A percentile compares a stretch with the other conserved stretches of the same genome.
Conservation (phyloP, 1,139 yeast species). For the Debaryomyces robertsiae region DNA sequence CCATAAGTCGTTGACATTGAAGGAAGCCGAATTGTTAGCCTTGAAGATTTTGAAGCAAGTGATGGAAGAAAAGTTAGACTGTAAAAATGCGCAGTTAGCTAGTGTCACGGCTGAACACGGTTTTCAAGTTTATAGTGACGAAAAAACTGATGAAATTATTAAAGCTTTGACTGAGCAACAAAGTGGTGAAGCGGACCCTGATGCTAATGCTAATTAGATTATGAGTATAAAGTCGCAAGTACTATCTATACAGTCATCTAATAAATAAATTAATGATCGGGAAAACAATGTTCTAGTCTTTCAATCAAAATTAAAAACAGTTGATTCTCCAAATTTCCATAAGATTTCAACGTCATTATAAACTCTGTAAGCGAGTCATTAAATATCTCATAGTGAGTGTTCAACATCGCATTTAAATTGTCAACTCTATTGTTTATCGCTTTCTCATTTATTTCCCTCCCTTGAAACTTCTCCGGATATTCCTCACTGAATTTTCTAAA, state of each 20-base stretch:
- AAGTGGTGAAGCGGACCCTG: constrained; percentile 30
- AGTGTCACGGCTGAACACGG: constrained; percentile 87
- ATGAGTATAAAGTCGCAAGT: constrained; percentile 10
- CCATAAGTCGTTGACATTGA: constrained; percentile 89
- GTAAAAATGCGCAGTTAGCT: constrained; percentile 94
- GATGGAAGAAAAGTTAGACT: constrained; percentile 98
- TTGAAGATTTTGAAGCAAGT: constrained; percentile 94
- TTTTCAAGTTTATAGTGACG: constrained; percentile 82
- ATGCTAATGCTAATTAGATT: constrained; percentile 6
- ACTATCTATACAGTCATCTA: constrained; percentile 10
- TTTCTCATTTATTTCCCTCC: constrained; percentile 37
- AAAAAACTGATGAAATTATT: constrained; percentile 80
- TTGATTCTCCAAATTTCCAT: constrained; percentile 67
- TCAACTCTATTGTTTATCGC: constrained; percentile 45
- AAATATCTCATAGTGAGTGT: constrained; percentile 56
- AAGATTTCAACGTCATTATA: constrained; percentile 54
- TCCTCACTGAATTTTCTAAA: constrained; percentile 41
- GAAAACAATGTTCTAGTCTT: constrained; percentile 49
- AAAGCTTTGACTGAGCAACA: constrained; percentile 73
- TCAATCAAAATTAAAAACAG: constrained; percentile 56
- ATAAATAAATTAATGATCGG: constrained; percentile 22
- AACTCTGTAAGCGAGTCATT: constrained; percentile 56
- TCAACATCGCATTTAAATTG: constrained; percentile 51
- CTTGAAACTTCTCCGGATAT: constrained; percentile 43
- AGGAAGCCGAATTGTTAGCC: constrained; percentile 89